phyloP scores from a whole-genome alignment of 495 filamentous ascomycete genomes.

The Penicillium longicatenatum region DNA sequence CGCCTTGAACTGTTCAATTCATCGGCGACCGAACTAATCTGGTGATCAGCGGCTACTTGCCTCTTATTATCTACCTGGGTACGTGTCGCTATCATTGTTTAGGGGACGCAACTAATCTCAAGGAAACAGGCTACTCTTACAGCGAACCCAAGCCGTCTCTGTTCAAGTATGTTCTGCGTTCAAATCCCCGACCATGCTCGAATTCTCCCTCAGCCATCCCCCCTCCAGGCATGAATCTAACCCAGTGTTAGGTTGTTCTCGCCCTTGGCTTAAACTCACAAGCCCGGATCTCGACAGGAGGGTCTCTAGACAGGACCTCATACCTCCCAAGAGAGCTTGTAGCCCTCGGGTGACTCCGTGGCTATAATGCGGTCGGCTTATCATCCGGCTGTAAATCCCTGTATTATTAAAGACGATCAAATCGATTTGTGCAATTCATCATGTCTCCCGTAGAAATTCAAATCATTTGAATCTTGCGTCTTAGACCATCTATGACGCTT shows the following conservation, averaged over 20 bases:
- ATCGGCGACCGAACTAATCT: conserved; percentile 11
- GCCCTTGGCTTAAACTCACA: conserved; percentile 56
- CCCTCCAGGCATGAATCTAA: conserved; percentile 14
- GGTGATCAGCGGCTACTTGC: conserved; percentile 80
- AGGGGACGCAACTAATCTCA: not conserved
- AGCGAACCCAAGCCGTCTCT: conserved; percentile 90
- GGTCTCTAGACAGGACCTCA: not conserved
- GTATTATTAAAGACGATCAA: conserved; percentile 9
- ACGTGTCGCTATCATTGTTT: conserved; percentile 31
- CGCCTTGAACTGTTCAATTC: not conserved
- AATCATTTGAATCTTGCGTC: not conserved
- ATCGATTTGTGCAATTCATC: not conserved
- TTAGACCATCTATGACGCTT: not conserved
- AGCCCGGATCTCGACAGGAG: not conserved
- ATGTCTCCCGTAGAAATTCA: not conserved
- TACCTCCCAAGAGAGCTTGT: not conserved
- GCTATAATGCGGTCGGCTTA: not conserved
- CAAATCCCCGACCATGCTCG: not conserved
- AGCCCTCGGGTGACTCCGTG: not conserved
- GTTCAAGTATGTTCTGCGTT: conserved; percentile 65
- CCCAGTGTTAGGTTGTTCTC: conserved; percentile 64
- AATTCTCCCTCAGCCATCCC: not conserved
- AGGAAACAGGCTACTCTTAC: conserved; percentile 76
- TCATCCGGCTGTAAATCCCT: conserved; percentile 1
- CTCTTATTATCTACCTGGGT: conserved; percentile 97